phyloP scores from a whole-genome alignment of 805 yeast species.

The Candida ortonii region DNA sequence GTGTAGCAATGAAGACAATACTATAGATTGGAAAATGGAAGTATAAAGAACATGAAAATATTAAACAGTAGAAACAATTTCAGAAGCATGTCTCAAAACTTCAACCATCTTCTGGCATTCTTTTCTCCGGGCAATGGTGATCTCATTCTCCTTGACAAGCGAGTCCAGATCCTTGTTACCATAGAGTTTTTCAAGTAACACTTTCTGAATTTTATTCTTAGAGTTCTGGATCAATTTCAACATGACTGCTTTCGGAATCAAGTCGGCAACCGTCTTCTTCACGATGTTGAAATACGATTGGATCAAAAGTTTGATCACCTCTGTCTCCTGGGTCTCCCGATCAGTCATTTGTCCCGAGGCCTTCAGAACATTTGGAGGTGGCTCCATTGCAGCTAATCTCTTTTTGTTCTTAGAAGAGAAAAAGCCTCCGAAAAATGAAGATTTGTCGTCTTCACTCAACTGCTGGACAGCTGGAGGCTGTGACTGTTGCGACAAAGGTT shows the following conservation, averaged over 20 bases:
- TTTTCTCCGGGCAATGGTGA: conserved; percentile 88
- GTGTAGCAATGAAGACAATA: conserved; percentile 5
- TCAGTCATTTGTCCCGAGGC: conserved; percentile 93
- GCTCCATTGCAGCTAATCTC: conserved; percentile 92
- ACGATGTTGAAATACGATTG: conserved; percentile 89
- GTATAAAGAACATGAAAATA: conserved; percentile 5
- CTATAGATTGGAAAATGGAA: conserved; percentile 2
- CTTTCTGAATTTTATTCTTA: conserved; percentile 86
- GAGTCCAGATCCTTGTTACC: conserved; percentile 69
- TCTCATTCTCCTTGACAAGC: conserved; percentile 87
- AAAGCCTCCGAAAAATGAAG: conserved; percentile 94
- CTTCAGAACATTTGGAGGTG: conserved; percentile 92
- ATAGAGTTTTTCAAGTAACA: conserved; percentile 81
- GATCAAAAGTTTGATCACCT: conserved; percentile 89
- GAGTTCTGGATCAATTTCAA: conserved; percentile 82
- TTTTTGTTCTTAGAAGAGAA: conserved; percentile 90
- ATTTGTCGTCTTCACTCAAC: conserved; percentile 47
- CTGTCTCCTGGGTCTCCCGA: conserved; percentile 95
- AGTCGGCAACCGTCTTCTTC: conserved; percentile 87
- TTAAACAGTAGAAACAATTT: conserved; percentile 75
- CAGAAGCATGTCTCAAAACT: conserved; percentile 83
- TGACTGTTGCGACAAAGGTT: conserved; percentile 53
- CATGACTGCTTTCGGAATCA: conserved; percentile 95
- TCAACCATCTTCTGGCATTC: conserved; percentile 96
- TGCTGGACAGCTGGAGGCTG: conserved; percentile 27